These are phyloP conservation scores for Colletotrichum horii DNA, from an alignment of 2,329 filamentous ascomycete genomes.

Conservation along the genomic window DNA sequence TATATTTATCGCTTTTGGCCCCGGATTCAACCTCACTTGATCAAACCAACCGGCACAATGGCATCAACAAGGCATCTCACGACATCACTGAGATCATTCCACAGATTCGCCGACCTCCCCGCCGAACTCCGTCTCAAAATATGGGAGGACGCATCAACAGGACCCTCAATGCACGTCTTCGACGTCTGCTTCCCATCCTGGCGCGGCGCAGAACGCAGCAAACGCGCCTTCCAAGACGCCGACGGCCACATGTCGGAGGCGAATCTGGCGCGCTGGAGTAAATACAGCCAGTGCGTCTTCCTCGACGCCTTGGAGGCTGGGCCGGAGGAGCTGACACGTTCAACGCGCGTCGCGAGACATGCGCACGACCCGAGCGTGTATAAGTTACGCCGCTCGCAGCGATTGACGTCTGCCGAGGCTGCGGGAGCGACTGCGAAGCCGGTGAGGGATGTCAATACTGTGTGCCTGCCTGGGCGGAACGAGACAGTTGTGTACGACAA, in stretches of 20 bases:
- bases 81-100: neutral
- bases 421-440: neutral
- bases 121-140: conserved; percentile 15
- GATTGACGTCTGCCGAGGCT: conserved; percentile 18
- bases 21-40: neutral
- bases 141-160: conserved; percentile 14
- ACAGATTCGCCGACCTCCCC: conserved; percentile 5
- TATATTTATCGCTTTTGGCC: neutral
- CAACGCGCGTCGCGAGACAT: neutral
- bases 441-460: conserved; percentile 20
- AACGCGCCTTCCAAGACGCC: neutral
- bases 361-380: conserved; percentile 9
- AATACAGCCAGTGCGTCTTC: conserved; percentile 14
- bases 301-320: conserved; percentile 9
- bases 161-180: conserved; percentile 31
- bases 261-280: neutral
- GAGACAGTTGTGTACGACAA: conserved; percentile 27
- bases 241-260: neutral
- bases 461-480: conserved; percentile 29
- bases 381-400: neutral
- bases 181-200: conserved; percentile 32
- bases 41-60: neutral
- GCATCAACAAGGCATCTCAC: conserved; percentile 30
- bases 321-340: neutral
- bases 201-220: conserved; percentile 1